phyloP scores from a whole-genome alignment of 2,329 filamentous ascomycete genomes.

The Aspergillus bombycis region DNA sequence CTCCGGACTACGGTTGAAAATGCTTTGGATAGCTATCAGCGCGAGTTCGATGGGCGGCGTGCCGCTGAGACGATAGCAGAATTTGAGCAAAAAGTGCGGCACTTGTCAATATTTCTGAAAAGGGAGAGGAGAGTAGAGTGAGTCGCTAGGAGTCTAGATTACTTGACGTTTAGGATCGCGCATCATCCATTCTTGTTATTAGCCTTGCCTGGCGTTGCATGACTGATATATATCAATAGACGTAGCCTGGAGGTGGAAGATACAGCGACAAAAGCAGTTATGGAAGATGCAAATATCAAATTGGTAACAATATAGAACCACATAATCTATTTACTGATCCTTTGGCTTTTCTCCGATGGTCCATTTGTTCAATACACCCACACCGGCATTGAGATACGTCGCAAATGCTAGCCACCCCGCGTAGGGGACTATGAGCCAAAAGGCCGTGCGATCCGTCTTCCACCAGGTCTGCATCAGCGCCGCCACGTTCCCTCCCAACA shows the following conservation, averaged over 20 bases:
- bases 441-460: conserved; percentile 71
- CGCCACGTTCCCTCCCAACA: conserved; percentile 70
- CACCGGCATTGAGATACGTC: conserved; percentile 76
- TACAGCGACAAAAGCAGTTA: not conserved
- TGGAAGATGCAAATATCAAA: not conserved
- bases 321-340: not conserved
- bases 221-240: not conserved
- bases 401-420: conserved; percentile 85
- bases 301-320: not conserved
- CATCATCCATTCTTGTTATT: not conserved
- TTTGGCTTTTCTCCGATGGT: conserved; percentile 28
- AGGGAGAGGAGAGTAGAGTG: not conserved
- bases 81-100: not conserved
- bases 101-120: not conserved
- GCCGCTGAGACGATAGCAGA: not conserved
- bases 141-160: not conserved
- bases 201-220: not conserved
- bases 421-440: conserved; percentile 78
- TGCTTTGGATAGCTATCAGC: conserved; percentile 28
- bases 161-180: not conserved
- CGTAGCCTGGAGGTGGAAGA: not conserved
- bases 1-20: conserved; percentile 21
- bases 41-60: conserved; percentile 24
- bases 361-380: conserved; percentile 72
- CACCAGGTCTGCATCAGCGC: conserved; percentile 79